Percentiles rank a stretch among this genome's conserved stretches.
phyloP scores from a whole-genome alignment of 176 grass and related monocot species.

The Avena eriantha region DNA sequence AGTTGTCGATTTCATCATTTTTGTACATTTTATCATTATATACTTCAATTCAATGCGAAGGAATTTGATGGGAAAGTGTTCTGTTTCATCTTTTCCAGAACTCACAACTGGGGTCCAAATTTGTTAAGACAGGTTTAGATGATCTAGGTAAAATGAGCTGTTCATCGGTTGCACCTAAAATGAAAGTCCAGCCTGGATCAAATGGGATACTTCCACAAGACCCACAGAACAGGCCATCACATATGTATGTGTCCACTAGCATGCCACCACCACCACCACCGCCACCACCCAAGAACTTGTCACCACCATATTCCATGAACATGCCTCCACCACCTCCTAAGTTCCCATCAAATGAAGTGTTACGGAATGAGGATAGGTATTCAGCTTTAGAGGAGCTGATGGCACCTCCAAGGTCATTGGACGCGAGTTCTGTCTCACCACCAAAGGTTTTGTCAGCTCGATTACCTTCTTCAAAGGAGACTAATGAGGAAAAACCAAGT shows the following conservation, averaged over 20 bases:
- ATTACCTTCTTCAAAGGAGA: slow-evolving; percentile 29
- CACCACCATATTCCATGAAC: slow-evolving; percentile 27
- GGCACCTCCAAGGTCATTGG: slow-evolving; percentile 17
- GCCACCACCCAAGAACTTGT: slow-evolving; percentile 38
- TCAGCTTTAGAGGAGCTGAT: slow-evolving; percentile 44
- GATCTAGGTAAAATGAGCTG: slow-evolving; percentile 47
- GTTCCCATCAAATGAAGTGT: slow-evolving; percentile 45
- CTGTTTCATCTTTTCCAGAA: slow-evolving; percentile 84
- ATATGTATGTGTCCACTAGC: slow-evolving; percentile 15
- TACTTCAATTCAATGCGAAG: slow-evolving; percentile 23
- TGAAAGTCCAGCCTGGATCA: slow-evolving; percentile 56
- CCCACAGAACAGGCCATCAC: slow-evolving; percentile 37
- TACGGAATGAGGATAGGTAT: slow-evolving; percentile 38
- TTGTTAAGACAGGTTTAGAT: slow-evolving; percentile 92
- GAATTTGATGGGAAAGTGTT: slow-evolving; percentile 58
- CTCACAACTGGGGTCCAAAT: slow-evolving; percentile 85
- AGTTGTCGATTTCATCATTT: slow-evolving; percentile 15
- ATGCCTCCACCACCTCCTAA: slow-evolving; percentile 62
- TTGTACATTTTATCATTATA: slow-evolving; percentile 23
- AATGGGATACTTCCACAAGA: slow-evolving; percentile 43
- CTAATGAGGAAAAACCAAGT: slow-evolving; percentile 42
- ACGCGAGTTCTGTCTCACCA: slow-evolving; percentile 28
- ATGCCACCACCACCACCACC: slow-evolving; percentile 23
- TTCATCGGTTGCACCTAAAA: slow-evolving; percentile 53
- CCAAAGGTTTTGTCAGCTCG: slow-evolving; percentile 34